Evolutionary conservation across 768 basidiomycete genomes (phyloP), one percentile per base, ranked within the genome.

Genomic region (Kwoniella heveanensis): DNA sequence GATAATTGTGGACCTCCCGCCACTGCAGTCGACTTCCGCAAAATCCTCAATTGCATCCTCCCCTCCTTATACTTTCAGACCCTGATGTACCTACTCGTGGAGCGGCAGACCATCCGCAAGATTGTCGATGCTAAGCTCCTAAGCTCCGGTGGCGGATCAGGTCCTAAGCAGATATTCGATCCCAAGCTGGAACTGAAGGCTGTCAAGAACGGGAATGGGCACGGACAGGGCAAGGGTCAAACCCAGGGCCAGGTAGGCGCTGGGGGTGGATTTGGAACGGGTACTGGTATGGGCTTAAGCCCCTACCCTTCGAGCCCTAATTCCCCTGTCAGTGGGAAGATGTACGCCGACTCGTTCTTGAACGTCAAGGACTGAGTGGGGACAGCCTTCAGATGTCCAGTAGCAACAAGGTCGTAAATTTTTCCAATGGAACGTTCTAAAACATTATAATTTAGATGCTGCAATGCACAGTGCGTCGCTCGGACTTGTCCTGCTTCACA

Each of bases 281-380:
- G 39, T 4, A 44, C 39, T 17, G 39, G 39, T 10, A 44, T 44
- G 39, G 39, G 39, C 4, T 44, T 44, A 17, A 44, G 39, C 15
- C 39, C 39, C 19, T 44, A 44, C 15, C 17, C 39, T 8, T 44
- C 39, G 4, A 44, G 39, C 15, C 39, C 39, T 3, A 17, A 8
- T 17, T 9, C 39, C 3, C 39, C 39, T 10, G 15, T 17, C 6
- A 44, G 39, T 17, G 17, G 17, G 39, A 44, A 9, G 15, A 17
- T 17, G 15, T 44, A 44, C 19, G 39, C 39, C 10, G 39, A 44
- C 39, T 44, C 39, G 39, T 44, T 44, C 39, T 44, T 44, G 39
- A 44, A 44, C 15, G 39, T 44, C 39, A 44, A 44, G 39, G 39
- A 44, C 39, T 44, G 39, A 44, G 39, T 17, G 39, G 39, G 39